Conservation (phyloP, 805 yeast genomes). For the Teunomyces kruisii region DNA sequence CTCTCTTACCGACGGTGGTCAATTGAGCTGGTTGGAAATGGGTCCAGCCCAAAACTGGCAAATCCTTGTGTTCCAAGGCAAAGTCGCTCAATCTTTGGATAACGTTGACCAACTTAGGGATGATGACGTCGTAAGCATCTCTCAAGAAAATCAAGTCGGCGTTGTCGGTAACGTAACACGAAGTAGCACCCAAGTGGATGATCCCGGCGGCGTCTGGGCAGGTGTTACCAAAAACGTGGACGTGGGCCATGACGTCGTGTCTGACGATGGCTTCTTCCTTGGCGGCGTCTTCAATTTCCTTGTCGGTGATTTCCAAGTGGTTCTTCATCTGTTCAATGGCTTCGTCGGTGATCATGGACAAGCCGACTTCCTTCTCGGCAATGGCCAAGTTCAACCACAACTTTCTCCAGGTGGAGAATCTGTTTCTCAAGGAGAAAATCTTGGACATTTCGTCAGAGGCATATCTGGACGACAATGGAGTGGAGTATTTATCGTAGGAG, state of each 20-base stretch:
- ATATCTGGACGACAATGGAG: constrained; percentile 94
- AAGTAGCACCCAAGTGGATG: constrained; percentile 97
- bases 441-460: constrained; percentile 97
- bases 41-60: constrained; percentile 98
- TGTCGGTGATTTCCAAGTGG: constrained; percentile 83
- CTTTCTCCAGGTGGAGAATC: constrained; percentile 98
- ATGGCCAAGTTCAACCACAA: constrained; percentile 93
- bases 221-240: constrained; percentile 87
- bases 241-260: constrained; percentile 99
- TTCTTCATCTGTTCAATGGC: constrained; percentile 84
- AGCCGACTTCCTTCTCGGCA: constrained; percentile 92
- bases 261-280: constrained; percentile 96
- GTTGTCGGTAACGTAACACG: constrained; percentile 96
- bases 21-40: constrained; percentile 99
- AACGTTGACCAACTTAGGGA: constrained; percentile 94
- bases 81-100: constrained; percentile 86
- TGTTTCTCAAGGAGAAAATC: constrained; percentile 86
- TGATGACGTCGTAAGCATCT: constrained; percentile 90
- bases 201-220: constrained; percentile 98
- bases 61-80: constrained; percentile 88
- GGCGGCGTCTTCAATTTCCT: constrained; percentile 85
- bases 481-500: constrained; percentile 71
- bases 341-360: constrained; percentile 80
- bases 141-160: constrained; percentile 96
- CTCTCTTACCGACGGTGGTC: constrained; percentile 98